Base-by-base conservation (phyloP, 805 yeast species). In the Sugiyamaella qingdaonensis region DNA sequence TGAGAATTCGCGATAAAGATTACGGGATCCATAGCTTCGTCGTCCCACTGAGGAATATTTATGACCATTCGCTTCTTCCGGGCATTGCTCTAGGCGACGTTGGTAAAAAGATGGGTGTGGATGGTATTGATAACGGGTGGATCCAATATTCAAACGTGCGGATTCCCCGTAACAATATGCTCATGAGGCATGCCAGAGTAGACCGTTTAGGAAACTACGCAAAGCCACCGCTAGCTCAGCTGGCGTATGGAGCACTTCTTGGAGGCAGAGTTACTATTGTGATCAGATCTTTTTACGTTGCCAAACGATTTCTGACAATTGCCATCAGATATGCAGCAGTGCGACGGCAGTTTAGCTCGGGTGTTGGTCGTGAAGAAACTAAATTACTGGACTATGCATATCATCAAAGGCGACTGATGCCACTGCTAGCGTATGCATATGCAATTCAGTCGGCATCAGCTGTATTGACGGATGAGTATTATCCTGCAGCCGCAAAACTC, bases 61-160 rank as follows among this genome's bases (percentile, higher is more conserved):
- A 80, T 54, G 63, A 58, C 41, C 91, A 86, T 71, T 77, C 84
- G 55, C 70, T 90, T 54, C 70, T 78, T 58, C 88, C 95, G 1
- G 97, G 97, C 51, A 73, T 90, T 52, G 70, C 86, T 21, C 78
- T 88, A 59, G 97, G 97, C 56, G 97, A 90, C 68, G 88, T 90
- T 66, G 97, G 97, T 53, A 81, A 86, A 56, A 90, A 90, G 72
- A 89, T 90, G 96, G 97, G 97, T 47, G 79, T 97, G 63, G 92
- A 89, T 63, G 97, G 95, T 53, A 86, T 90, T 59, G 97, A 90
- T 67, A 90, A 90, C 68, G 97, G 97, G 50, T 90, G 97, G 96
- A 88, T 90, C 63, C 97, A 90, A 72, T 91, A 86, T 71, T 76
- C 86, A 45, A 77, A 84, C 61, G 96, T 89, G 50, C 77, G 82